Evolutionary conservation across 352 stramenopile species (phyloP).

Genomic region (Phytophthora pisi): DNA sequence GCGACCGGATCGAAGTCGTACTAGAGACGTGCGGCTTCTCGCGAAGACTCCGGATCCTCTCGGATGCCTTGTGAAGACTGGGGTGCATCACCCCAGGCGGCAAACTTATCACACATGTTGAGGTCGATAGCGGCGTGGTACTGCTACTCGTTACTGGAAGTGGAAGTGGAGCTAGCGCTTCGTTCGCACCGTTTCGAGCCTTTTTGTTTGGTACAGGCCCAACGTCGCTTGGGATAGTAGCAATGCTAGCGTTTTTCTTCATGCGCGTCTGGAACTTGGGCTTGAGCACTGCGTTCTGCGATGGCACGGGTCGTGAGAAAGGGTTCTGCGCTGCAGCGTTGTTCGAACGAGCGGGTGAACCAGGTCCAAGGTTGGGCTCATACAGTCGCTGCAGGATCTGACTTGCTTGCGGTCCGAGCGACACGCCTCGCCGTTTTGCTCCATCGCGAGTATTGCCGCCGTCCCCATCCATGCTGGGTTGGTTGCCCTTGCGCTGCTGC

Average conservation of each 20-base stretch:
- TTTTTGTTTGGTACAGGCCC: neutral
- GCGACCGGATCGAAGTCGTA: slow-evolving; percentile 15
- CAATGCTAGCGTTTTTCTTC: slow-evolving; percentile 57
- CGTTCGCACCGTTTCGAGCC: neutral
- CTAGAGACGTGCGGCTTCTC: slow-evolving; percentile 36
- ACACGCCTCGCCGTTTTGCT: slow-evolving; percentile 54
- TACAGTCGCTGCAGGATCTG: slow-evolving; percentile 76
- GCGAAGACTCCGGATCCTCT: slow-evolving; percentile 57
- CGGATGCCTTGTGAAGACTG: slow-evolving; percentile 59
- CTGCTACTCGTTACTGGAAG: neutral
- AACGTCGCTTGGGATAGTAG: slow-evolving; percentile 26
- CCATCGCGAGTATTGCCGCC: slow-evolving; percentile 44
- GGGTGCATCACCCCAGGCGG: slow-evolving; percentile 51
- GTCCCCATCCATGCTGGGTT: slow-evolving; percentile 9
- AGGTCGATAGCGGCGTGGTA: slow-evolving; percentile 17
- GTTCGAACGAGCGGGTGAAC: slow-evolving; percentile 6
- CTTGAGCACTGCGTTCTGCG: slow-evolving; percentile 37
- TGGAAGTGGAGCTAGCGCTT: neutral
- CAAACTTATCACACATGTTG: slow-evolving; percentile 41
- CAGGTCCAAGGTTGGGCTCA: slow-evolving; percentile 60
- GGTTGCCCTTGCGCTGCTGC: too few relatives aligned
- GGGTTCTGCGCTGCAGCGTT: slow-evolving; percentile 1
- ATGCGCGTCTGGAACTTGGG: slow-evolving; percentile 49
- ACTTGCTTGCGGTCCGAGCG: slow-evolving; percentile 56
- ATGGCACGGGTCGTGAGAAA: slow-evolving; percentile 5